phyloP scores from a whole-genome alignment of 2,329 filamentous ascomycete species.

The Aspergillus bombycis region DNA sequence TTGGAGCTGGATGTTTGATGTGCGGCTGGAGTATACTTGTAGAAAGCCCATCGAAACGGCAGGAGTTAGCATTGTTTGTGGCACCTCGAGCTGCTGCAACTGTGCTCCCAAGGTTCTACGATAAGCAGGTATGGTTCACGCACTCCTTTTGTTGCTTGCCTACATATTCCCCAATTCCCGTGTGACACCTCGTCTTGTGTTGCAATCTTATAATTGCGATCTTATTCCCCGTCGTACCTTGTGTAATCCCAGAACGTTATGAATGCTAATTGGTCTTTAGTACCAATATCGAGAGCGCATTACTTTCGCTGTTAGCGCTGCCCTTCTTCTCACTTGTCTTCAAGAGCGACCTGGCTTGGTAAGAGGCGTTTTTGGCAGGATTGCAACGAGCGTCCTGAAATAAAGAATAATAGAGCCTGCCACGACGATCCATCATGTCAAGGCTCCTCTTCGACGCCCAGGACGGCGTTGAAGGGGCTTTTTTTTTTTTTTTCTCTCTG shows the following conservation, averaged over 20 bases:
- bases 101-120: slow-evolving; percentile 71
- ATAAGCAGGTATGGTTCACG: slow-evolving; percentile 44
- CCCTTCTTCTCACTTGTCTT: slow-evolving; percentile 70
- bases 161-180: slow-evolving; percentile 13
- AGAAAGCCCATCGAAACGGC: slow-evolving; percentile 66
- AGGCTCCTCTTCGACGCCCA: background rate
- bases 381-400: slow-evolving; percentile 43
- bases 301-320: slow-evolving; percentile 68
- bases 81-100: slow-evolving; percentile 76
- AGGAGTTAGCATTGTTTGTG: slow-evolving; percentile 80
- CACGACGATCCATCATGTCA: background rate
- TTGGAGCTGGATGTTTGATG: slow-evolving; percentile 70
- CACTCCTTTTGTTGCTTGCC: slow-evolving; percentile 9
- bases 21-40: slow-evolving; percentile 83
- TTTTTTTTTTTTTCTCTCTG: background rate
- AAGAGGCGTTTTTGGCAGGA: slow-evolving; percentile 67
- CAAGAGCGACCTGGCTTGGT: slow-evolving; percentile 66
- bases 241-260: slow-evolving; percentile 12
- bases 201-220: slow-evolving; percentile 8
- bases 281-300: slow-evolving; percentile 69
- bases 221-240: slow-evolving; percentile 12
- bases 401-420: slow-evolving; percentile 8
- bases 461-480: background rate
- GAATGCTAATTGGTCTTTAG: slow-evolving; percentile 38
- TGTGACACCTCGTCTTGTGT: background rate